Percentiles rank a stretch among this genome's conserved stretches.
Conservation (phyloP, 345 rosid genomes). For the Ailanthus altissimus region DNA sequence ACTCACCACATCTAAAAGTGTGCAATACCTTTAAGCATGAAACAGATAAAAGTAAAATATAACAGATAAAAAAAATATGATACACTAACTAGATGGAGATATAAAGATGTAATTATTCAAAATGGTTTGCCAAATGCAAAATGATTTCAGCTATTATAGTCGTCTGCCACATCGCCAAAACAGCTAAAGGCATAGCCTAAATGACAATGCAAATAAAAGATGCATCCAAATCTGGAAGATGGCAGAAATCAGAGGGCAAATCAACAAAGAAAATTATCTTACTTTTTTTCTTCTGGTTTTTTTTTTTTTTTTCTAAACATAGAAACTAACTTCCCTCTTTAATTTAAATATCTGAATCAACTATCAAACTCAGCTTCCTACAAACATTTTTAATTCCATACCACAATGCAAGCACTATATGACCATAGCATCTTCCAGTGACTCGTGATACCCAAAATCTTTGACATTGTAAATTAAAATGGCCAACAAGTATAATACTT, state of each 20-base stretch:
- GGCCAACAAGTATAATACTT: neutral
- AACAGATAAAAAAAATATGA: neutral
- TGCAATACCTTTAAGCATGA: neutral
- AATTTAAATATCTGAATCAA: neutral
- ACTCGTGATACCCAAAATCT: neutral
- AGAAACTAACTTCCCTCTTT: neutral
- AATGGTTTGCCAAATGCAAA: neutral
- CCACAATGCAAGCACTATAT: neutral
- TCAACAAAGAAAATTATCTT: neutral
- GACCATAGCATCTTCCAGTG: neutral
- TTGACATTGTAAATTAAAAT: neutral
- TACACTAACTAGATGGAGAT: neutral
- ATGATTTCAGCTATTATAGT: slow-evolving; percentile 1
- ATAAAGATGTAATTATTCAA: neutral
- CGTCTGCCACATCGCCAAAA: neutral
- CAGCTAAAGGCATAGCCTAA: neutral
- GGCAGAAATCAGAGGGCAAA: neutral
- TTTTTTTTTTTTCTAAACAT: neutral
- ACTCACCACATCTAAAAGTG: neutral
- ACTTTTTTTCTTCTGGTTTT: no score
- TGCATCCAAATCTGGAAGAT: neutral
- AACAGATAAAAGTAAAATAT: neutral
- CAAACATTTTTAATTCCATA: neutral
- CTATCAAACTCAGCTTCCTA: neutral
- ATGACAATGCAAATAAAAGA: neutral